phyloP scores from a whole-genome alignment of 2,329 filamentous ascomycete genomes.

The Decorospora gaudefroyi region DNA sequence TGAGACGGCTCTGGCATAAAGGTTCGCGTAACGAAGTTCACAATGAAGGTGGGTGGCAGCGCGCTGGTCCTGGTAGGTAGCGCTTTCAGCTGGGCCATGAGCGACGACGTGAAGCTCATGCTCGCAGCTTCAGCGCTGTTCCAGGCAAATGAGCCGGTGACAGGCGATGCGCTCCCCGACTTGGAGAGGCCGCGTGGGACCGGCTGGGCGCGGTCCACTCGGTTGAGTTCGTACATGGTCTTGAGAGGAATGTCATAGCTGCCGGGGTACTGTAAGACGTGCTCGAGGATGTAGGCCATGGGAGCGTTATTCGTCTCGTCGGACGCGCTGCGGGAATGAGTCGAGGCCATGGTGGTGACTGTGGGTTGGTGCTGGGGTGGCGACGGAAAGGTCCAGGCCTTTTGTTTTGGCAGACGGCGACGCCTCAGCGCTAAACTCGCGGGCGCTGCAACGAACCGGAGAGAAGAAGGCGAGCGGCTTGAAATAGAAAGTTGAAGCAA shows the following conservation, averaged over 20 bases:
- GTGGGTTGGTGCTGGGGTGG: constrained; percentile 9
- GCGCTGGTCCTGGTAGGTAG: constrained; percentile 64
- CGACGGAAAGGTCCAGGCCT: constrained; percentile 6
- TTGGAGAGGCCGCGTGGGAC: constrained; percentile 37
- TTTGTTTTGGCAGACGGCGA: constrained; percentile 15
- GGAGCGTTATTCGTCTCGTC: constrained; percentile 41
- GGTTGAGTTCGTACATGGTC: constrained; percentile 70
- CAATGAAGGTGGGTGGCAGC: constrained; percentile 66
- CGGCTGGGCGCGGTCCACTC: constrained; percentile 56
- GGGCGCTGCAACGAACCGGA: constrained; percentile 6
- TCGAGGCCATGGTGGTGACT: constrained; percentile 35
- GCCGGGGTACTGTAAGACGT: constrained; percentile 63
- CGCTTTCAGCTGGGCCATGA: constrained; percentile 62
- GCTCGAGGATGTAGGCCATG: constrained; percentile 48
- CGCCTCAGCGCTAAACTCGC: constrained; percentile 12
- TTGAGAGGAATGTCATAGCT: constrained; percentile 69
- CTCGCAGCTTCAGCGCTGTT: constrained; percentile 45
- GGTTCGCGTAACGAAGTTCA: constrained; percentile 63
- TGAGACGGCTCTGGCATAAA: constrained; percentile 61
- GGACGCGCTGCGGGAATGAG: constrained; percentile 48
- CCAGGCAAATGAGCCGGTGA: constrained; percentile 38
- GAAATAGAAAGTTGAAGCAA: too few relatives aligned
- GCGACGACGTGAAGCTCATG: constrained; percentile 55
- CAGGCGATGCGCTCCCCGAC: constrained; percentile 46
- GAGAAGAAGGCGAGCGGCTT: constrained; percentile 1